Evolutionary conservation across 768 basidiomycete genomes (phyloP).

Genomic region (Solioccasus polychromus): DNA sequence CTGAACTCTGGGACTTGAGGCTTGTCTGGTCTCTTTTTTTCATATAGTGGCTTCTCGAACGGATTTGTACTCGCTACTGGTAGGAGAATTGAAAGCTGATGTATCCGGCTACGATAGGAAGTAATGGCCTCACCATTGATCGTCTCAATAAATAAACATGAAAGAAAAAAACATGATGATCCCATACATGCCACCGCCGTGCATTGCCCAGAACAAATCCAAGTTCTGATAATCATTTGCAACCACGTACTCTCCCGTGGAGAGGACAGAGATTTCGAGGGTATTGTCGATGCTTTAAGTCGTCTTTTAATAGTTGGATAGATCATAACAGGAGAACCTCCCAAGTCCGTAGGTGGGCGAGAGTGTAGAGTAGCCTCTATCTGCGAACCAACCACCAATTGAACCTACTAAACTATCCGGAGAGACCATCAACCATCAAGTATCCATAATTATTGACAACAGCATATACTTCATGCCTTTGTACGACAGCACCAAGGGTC

Average conservation of each 20-base stretch:
- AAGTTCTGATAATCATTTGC: slow-evolving; percentile 40
- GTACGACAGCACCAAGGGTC: slow-evolving; percentile 43
- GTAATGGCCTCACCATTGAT: too few species aligned
- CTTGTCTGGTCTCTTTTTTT: too few species aligned
- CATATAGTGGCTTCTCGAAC: too few species aligned
- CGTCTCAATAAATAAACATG: too few species aligned
- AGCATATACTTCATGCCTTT: slow-evolving; percentile 45
- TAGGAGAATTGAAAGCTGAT: too few species aligned
- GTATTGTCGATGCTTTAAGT: slow-evolving; percentile 45
- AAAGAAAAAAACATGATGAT: too few species aligned
- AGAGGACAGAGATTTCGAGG: slow-evolving; percentile 42
- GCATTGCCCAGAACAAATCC: slow-evolving; percentile 55
- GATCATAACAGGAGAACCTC: neutral
- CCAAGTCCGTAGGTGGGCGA: slow-evolving; percentile 44
- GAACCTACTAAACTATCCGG: slow-evolving; percentile 42
- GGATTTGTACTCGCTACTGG: too few species aligned
- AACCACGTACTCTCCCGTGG: slow-evolving; percentile 38
- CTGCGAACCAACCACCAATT: slow-evolving; percentile 48
- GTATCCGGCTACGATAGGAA: too few species aligned
- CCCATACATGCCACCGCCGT: slow-evolving; percentile 50
- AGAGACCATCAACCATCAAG: slow-evolving; percentile 45
- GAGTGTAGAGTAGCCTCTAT: slow-evolving; percentile 47
- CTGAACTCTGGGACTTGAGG: too few species aligned
- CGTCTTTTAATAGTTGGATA: neutral
- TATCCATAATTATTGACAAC: slow-evolving; percentile 37